Base-by-base conservation (phyloP, 140 eudicot species). In the Cichorium intybus region DNA sequence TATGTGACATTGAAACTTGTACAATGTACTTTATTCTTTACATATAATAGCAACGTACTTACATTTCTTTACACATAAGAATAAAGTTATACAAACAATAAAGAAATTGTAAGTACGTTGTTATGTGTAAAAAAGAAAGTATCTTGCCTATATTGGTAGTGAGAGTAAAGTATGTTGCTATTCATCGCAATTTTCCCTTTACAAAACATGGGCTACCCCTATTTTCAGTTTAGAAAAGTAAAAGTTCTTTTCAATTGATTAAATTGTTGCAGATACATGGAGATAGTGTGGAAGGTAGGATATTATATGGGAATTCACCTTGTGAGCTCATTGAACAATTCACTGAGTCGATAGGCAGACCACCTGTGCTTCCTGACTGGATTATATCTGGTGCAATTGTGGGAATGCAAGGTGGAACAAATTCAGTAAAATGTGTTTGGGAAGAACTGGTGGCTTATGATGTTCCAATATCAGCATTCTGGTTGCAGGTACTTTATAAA, bases 341-440 rank as follows among this genome's bases (percentile, higher is more conserved):
- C 75, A 93, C 99, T 6, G 95, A 82, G 76, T 73, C 90, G 16
- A 82, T 93, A 14, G 99, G 99, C 33, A 93, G 99, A 72, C 99
- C 95, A 24, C 90, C 89, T 24, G 54, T 55, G 47, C 97, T 93
- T 76, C 99, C 99, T 68, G 90, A 79, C 24, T 93, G 97, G 99
- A 93, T 93, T 43, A 89, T 89, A 51, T 93, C 97, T n/a, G 99
- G 99, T 61, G 97, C 95, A 7, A 82, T 93, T 49, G 99, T 93
- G 70, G 99, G 99, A 48, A 85, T 93, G 97, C 99, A 93, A 85
- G 99, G 99, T 33, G 99, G 99, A 63, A 93, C 97, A 33, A 80
- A 89, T 73, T 50, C 62, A 24, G 99, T 93, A 37, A 85, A 88
- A 4, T 46, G 28, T 68, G 81, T 83, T 65, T 93, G 94, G 95